Evolutionary conservation across 2,329 filamentous ascomycete species (phyloP).

Genomic region (Trichophyton simii): DNA sequence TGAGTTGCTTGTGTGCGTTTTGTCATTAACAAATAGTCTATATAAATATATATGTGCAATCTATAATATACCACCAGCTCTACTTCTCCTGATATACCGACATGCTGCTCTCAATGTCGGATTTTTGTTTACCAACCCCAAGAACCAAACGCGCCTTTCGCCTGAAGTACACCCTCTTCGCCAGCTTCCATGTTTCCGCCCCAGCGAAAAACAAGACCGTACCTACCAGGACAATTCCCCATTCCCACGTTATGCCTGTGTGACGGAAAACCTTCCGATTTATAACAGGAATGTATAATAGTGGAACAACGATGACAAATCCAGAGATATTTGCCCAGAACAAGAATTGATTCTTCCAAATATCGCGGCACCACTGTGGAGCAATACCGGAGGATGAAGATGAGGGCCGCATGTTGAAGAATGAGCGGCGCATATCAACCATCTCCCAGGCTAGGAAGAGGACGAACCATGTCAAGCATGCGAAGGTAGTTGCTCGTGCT

Average conservation of each 20-base stretch:
- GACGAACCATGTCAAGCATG: constrained; percentile 61
- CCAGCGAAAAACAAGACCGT: constrained; percentile 50
- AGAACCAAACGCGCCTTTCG: neutral
- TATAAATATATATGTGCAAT: neutral
- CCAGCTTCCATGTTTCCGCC: constrained; percentile 54
- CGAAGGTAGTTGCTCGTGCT: constrained; percentile 60
- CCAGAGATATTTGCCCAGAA: constrained; percentile 52
- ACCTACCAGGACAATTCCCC: constrained; percentile 54
- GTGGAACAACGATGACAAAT: constrained; percentile 45
- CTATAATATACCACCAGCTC: no score
- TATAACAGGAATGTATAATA: constrained; percentile 55
- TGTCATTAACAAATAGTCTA: neutral
- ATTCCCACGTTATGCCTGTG: constrained; percentile 54
- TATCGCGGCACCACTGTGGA: constrained; percentile 49
- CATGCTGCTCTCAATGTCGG: neutral
- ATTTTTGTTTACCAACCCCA: neutral
- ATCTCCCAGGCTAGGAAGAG: constrained; percentile 72
- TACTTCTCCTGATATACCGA: neutral
- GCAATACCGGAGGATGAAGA: neutral
- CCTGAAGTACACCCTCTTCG: constrained; percentile 44
- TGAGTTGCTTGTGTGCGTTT: neutral
- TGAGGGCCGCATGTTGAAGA: constrained; percentile 59
- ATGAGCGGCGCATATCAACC: constrained; percentile 56
- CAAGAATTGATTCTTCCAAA: constrained; percentile 62
- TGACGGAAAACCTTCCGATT: constrained; percentile 55